phyloP scores from a whole-genome alignment of 2,329 filamentous ascomycete genomes.

The Corniculantispora saksenae region DNA sequence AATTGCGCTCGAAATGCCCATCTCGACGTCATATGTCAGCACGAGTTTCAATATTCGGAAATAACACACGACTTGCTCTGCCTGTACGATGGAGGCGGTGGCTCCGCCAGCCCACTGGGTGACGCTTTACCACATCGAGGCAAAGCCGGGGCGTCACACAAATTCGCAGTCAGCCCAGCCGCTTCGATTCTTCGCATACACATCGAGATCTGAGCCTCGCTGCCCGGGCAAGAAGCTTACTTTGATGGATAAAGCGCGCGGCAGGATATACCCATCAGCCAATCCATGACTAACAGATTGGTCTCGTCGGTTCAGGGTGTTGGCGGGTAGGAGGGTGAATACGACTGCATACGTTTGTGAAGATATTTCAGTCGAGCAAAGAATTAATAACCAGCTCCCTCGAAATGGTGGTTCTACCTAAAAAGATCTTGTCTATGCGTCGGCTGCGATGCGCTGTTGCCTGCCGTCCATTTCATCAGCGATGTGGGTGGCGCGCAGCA shows the following conservation, averaged over 20 bases:
- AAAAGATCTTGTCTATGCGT: background rate
- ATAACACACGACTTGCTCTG: background rate
- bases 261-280: background rate
- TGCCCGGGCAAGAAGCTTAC: background rate
- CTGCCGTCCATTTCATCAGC: background rate
- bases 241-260: background rate
- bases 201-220: constrained; percentile 6
- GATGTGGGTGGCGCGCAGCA: background rate
- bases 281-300: constrained; percentile 2
- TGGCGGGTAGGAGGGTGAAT: too few species aligned
- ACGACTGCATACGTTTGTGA: too few species aligned
- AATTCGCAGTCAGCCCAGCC: background rate
- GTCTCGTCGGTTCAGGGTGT: too few species aligned
- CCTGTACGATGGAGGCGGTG: background rate
- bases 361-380: too few species aligned
- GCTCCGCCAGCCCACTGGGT: background rate
- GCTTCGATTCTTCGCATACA: background rate
- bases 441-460: background rate
- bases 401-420: background rate
- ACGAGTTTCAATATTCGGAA: constrained; percentile 1
- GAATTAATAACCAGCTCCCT: too few species aligned
- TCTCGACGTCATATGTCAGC: constrained; percentile 3
- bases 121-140: background rate
- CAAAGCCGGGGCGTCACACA: background rate
- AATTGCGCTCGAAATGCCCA: background rate